A percentile compares a stretch with the other conserved stretches of the same genome.
Conservation (phyloP, 306 rosid species). For the Lablab purpureus region DNA sequence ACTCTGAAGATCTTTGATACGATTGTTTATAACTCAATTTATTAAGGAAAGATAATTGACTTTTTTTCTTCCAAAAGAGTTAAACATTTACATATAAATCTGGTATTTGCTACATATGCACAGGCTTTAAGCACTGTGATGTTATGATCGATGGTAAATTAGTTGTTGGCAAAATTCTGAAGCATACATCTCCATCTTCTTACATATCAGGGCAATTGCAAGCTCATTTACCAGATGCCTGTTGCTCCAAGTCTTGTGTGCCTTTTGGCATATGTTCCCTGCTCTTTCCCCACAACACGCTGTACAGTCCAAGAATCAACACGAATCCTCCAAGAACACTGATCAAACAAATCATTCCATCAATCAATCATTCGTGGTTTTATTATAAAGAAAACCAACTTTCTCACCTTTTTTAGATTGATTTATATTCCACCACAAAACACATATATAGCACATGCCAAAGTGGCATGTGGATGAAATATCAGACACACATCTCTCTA, state of each 20-base stretch:
- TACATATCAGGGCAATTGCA: not conserved
- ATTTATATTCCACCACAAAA: not conserved
- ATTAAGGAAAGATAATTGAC: not conserved
- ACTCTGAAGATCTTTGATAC: too few relatives aligned
- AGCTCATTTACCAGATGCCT: not conserved
- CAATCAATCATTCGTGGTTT: not conserved
- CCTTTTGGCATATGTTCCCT: slow-evolving; percentile 49
- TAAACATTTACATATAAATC: not conserved
- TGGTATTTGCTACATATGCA: not conserved
- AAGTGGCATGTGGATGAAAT: not conserved
- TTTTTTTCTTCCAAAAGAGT: not conserved
- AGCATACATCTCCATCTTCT: not conserved
- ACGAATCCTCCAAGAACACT: slow-evolving; percentile 68
- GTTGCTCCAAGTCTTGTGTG: slow-evolving; percentile 35
- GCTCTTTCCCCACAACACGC: slow-evolving; percentile 73
- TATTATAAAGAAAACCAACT: not conserved
- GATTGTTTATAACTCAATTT: too few relatives aligned
- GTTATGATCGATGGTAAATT: not conserved
- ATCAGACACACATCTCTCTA: not conserved
- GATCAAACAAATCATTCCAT: slow-evolving; percentile 13
- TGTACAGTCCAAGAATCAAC: slow-evolving; percentile 69
- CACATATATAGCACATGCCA: not conserved
- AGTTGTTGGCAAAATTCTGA: slow-evolving; percentile 8
- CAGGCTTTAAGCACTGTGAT: not conserved
- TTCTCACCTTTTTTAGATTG: not conserved